Conservation (phyloP, 768 basidiomycete species). For the Psilocybe tampanensis region DNA sequence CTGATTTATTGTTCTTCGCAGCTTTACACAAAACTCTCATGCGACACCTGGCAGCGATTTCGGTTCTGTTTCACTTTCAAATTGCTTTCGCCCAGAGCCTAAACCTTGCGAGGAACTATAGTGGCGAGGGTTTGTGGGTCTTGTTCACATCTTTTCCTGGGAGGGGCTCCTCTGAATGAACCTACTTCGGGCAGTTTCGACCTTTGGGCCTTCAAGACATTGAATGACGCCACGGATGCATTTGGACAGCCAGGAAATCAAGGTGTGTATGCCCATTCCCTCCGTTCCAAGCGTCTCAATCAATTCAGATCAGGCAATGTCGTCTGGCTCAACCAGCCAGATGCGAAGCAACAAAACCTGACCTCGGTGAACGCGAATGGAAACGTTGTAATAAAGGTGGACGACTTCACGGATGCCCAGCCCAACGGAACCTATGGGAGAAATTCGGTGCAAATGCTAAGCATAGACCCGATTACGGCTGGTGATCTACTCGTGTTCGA, state of each 20-base stretch:
- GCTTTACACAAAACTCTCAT: neutral
- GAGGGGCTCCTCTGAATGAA: neutral
- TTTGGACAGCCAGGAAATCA: neutral
- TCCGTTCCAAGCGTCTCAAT: neutral
- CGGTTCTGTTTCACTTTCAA: neutral
- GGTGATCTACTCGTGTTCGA: neutral
- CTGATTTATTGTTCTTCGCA: neutral
- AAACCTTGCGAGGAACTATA: constrained; percentile 3
- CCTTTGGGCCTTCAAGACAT: neutral
- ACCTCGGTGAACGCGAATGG: neutral
- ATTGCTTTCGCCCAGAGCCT: neutral
- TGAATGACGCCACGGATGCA: neutral
- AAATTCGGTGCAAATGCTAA: neutral
- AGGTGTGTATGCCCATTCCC: neutral
- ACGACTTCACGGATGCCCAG: neutral
- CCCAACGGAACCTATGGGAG: neutral
- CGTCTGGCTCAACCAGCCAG: neutral
- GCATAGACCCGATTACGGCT: neutral
- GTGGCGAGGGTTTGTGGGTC: neutral
- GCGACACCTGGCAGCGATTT: neutral
- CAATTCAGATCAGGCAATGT: neutral
- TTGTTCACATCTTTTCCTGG: neutral
- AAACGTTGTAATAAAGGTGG: neutral
- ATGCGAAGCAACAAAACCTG: constrained; percentile 1
- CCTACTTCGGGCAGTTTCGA: neutral